Evolutionary conservation across 352 stramenopile species (phyloP).

Genomic region (Phytophthora tubulina): DNA sequence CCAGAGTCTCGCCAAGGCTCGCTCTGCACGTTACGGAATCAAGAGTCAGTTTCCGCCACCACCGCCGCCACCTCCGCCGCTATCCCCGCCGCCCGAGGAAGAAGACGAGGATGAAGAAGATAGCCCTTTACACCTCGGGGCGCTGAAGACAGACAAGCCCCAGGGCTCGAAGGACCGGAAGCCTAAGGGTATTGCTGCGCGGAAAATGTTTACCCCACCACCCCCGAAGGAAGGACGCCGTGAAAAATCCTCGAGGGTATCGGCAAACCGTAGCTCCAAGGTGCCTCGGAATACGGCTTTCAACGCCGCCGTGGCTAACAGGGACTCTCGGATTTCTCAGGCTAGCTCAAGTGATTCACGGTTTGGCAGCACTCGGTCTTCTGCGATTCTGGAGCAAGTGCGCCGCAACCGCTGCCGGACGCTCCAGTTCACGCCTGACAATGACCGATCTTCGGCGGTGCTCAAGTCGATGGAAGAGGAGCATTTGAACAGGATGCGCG

Average conservation of each 20-base stretch:
- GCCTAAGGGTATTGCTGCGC: constrained; percentile 28
- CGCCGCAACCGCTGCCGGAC: constrained; percentile 57
- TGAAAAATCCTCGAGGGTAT: constrained; percentile 9
- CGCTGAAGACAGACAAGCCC: constrained; percentile 36
- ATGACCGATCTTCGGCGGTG: constrained; percentile 44
- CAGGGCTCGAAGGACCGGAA: constrained; percentile 26
- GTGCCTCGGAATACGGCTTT: constrained; percentile 24
- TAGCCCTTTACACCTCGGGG: constrained; percentile 32
- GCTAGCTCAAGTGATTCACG: constrained; percentile 34
- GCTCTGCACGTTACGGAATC: constrained; percentile 38
- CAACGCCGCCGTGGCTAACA: constrained; percentile 22
- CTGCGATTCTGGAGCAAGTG: constrained; percentile 55
- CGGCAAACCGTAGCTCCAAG: constrained; percentile 25
- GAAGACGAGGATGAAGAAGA: constrained; percentile 35
- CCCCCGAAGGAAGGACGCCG: constrained; percentile 28
- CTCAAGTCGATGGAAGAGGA: constrained; percentile 53
- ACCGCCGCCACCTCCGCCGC: constrained; percentile 39
- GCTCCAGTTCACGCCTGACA: constrained; percentile 49
- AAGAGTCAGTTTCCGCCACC: constrained; percentile 41
- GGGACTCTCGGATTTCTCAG: constrained; percentile 29
- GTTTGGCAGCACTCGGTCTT: constrained; percentile 45
- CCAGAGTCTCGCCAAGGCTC: constrained; percentile 44
- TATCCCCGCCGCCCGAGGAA: constrained; percentile 36
- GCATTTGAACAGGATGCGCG: constrained; percentile 54
- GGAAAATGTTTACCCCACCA: constrained; percentile 41